phyloP scores from a whole-genome alignment of 768 basidiomycete genomes.

The Wakefieldia striispora region DNA sequence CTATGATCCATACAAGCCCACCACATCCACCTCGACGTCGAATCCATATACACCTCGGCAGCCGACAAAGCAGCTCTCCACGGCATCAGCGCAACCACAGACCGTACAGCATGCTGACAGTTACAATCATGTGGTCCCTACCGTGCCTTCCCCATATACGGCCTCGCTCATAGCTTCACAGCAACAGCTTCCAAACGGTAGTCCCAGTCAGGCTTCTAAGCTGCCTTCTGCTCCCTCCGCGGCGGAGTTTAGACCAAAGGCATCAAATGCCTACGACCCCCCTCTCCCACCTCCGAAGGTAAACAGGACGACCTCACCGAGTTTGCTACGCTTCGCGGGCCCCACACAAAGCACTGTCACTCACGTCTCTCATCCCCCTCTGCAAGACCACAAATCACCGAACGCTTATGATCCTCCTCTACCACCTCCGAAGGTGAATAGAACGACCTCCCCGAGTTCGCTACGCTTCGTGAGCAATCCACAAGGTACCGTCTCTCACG shows the following conservation, averaged over 20 bases:
- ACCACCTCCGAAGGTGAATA: slow-evolving; percentile 43
- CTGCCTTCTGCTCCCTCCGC: slow-evolving; percentile 38
- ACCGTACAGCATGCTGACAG: slow-evolving; percentile 32
- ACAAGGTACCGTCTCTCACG: too few relatives aligned
- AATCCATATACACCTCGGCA: slow-evolving; percentile 22
- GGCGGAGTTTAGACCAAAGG: slow-evolving; percentile 58
- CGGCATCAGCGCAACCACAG: slow-evolving; percentile 18
- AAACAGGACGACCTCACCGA: slow-evolving; percentile 25
- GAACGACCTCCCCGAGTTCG: slow-evolving; percentile 27
- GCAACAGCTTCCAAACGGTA: slow-evolving; percentile 17
- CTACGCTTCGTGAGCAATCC: too few relatives aligned
- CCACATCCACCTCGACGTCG: slow-evolving; percentile 14
- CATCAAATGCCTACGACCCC: slow-evolving; percentile 74
- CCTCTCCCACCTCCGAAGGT: slow-evolving; percentile 57
- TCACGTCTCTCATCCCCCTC: slow-evolving; percentile 11
- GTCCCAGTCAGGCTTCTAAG: slow-evolving; percentile 29
- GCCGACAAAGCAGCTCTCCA: slow-evolving; percentile 7
- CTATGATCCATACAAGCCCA: slow-evolving; percentile 39
- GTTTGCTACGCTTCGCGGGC: slow-evolving; percentile 21
- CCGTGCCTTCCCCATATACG: slow-evolving; percentile 27
- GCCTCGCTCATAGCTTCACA: slow-evolving; percentile 14
- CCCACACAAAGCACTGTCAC: slow-evolving; percentile 13
- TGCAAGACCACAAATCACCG: not conserved
- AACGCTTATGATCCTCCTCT: slow-evolving; percentile 82
- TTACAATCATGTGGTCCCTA: slow-evolving; percentile 22